Conservation (phyloP, 2,329 filamentous ascomycete genomes). For the Fusarium coffeatum region DNA sequence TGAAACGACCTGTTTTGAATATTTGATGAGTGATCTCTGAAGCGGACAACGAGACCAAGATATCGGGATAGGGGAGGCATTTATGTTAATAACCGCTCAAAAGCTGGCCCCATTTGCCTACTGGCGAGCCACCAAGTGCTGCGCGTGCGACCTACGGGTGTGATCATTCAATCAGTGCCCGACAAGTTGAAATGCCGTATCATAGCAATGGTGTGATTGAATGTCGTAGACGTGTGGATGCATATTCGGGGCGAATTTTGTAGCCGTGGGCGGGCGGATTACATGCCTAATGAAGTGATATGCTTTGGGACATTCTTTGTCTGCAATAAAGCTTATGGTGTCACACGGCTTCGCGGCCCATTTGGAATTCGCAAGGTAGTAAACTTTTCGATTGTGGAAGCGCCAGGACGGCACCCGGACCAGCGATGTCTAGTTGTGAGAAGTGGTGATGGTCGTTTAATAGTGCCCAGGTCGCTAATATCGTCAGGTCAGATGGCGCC, state of each 20-base stretch:
- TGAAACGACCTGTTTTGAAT: conserved; percentile 26
- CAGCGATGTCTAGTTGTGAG: conserved; percentile 18
- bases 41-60: conserved; percentile 10
- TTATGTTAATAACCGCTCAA: conserved; percentile 5
- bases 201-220: conserved; percentile 38
- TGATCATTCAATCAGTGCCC: conserved; percentile 16
- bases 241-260: conserved; percentile 36
- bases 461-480: conserved; percentile 12
- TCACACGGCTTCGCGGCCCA: conserved; percentile 32
- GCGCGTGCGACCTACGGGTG: conserved; percentile 17
- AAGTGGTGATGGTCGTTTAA: conserved; percentile 12
- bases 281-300: conserved; percentile 30
- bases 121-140: conserved; percentile 10
- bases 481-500: conserved; percentile 34
- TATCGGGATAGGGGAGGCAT: neutral
- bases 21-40: conserved; percentile 4
- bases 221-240: conserved; percentile 26
- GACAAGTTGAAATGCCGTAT: conserved; percentile 26
- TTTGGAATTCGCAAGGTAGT: conserved; percentile 23
- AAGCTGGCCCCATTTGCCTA: conserved; percentile 8
- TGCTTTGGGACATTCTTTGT: conserved; percentile 24
- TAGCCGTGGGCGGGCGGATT: conserved; percentile 21
- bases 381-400: conserved; percentile 34
- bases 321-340: conserved; percentile 26
- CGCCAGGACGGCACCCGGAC: conserved; percentile 25